Evolutionary conservation across 2,329 filamentous ascomycete genomes (phyloP).

Genomic region (Nemania sp.): DNA sequence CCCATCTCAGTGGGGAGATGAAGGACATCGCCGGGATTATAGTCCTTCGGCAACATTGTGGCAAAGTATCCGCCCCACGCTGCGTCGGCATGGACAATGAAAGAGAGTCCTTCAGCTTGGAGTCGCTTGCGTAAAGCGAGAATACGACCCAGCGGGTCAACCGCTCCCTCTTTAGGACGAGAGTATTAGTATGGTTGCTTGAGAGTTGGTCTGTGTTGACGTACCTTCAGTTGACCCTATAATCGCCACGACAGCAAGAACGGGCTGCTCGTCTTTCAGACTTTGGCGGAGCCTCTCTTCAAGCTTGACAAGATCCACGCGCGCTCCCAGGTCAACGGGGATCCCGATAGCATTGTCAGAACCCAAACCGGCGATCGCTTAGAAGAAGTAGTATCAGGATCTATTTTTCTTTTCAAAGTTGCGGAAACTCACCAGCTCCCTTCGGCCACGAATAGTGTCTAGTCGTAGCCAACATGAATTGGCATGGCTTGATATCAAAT

Average conservation of each 20-base stretch:
- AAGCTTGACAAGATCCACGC: constrained; percentile 53
- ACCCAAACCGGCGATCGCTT: constrained; percentile 60
- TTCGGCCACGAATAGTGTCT: constrained; percentile 64
- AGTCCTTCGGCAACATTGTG: constrained; percentile 56
- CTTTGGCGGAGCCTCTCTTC: constrained; percentile 50
- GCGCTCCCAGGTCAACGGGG: constrained; percentile 55
- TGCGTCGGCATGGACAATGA: constrained; percentile 61
- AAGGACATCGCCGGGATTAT: constrained; percentile 45
- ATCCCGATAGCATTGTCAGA: constrained; percentile 57
- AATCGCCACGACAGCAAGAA: constrained; percentile 60
- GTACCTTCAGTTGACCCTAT: constrained; percentile 60
- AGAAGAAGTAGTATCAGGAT: not conserved
- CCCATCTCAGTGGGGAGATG: constrained; percentile 49
- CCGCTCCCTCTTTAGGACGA: constrained; percentile 55
- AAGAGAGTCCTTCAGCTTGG: constrained; percentile 58
- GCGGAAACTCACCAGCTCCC: constrained; percentile 53
- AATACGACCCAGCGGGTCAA: constrained; percentile 56
- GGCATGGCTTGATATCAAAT: constrained; percentile 50
- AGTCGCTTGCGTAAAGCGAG: constrained; percentile 56
- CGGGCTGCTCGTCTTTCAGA: constrained; percentile 49
- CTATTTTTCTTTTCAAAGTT: not conserved
- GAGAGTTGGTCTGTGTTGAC: not conserved
- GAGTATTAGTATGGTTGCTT: not conserved
- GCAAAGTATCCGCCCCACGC: constrained; percentile 65
- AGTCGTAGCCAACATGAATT: constrained; percentile 57